phyloP scores from a whole-genome alignment of 2,329 filamentous ascomycete genomes.

The Nakataea oryzae region DNA sequence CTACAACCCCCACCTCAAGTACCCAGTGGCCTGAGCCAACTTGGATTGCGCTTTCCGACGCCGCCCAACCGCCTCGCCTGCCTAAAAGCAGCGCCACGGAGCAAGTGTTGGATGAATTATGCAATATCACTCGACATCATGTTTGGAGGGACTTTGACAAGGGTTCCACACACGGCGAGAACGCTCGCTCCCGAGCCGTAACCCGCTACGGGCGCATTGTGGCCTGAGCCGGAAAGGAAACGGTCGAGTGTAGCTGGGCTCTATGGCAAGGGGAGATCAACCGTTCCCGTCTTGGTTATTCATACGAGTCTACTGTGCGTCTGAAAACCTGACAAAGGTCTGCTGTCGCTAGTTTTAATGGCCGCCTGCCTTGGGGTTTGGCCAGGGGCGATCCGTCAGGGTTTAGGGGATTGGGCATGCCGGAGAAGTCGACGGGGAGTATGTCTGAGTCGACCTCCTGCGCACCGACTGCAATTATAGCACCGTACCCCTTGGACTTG shows the following conservation, averaged over 20 bases:
- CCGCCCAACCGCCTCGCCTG: no score
- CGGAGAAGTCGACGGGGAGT: constrained; percentile 36
- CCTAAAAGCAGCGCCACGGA: neutral
- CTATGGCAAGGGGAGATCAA: neutral
- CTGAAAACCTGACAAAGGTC: constrained; percentile 34
- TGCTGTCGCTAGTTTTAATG: constrained; percentile 25
- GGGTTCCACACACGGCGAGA: neutral
- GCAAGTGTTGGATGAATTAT: neutral
- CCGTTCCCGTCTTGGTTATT: constrained; percentile 21
- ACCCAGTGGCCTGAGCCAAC: neutral
- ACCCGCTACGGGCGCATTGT: neutral
- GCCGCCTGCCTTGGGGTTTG: constrained; percentile 4
- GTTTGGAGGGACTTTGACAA: neutral
- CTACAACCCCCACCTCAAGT: neutral
- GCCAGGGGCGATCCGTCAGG: neutral
- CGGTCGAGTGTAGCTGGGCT: neutral
- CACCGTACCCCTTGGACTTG: constrained; percentile 59
- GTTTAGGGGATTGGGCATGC: constrained; percentile 4
- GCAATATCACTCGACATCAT: neutral
- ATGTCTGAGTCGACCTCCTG: constrained; percentile 48
- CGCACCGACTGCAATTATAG: constrained; percentile 63
- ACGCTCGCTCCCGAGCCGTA: neutral
- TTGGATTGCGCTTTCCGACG: neutral
- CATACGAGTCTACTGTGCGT: constrained; percentile 34
- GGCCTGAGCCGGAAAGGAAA: neutral